Evolutionary conservation across 225 moss, liverwort and hornwort genomes (phyloP).

Genomic region (Thuidium tamariscinum): DNA sequence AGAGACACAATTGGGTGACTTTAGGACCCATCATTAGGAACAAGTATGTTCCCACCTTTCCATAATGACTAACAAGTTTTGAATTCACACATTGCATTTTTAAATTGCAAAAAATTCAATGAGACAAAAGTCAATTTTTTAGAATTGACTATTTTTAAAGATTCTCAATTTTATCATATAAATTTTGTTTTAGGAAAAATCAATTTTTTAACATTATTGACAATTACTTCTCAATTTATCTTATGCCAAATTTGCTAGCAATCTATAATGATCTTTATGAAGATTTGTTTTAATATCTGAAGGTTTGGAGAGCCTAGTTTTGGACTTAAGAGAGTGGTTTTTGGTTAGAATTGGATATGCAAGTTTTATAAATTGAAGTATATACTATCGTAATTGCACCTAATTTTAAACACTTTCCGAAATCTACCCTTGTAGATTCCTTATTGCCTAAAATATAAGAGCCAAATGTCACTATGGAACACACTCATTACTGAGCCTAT

Average conservation of each 20-base stretch:
- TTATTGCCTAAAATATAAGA: background rate
- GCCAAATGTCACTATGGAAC: background rate
- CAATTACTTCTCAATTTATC: background rate
- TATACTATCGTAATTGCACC: background rate
- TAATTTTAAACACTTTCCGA: background rate
- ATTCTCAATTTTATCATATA: too few species aligned
- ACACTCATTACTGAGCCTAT: too few species aligned
- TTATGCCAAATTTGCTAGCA: rapidly evolving
- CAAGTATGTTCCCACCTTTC: too few species aligned
- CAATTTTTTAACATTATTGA: background rate
- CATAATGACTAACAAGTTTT: too few species aligned
- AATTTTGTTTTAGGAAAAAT: background rate
- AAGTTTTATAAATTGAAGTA: background rate
- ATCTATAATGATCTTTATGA: background rate
- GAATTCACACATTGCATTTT: too few species aligned
- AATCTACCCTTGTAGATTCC: rapidly evolving
- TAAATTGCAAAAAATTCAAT: too few species aligned
- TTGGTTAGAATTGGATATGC: rapidly evolving
- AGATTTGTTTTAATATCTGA: rapidly evolving
- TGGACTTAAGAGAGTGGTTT: background rate
- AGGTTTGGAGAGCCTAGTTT: background rate
- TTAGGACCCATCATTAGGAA: too few species aligned
- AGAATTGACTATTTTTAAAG: too few species aligned
- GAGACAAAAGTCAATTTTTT: too few species aligned
- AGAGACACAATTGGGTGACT: too few species aligned